Evolutionary conservation across 2,329 filamentous ascomycete species (phyloP), one percentile per base, ranked within the genome.

Genomic region (Penicillium sp.): DNA sequence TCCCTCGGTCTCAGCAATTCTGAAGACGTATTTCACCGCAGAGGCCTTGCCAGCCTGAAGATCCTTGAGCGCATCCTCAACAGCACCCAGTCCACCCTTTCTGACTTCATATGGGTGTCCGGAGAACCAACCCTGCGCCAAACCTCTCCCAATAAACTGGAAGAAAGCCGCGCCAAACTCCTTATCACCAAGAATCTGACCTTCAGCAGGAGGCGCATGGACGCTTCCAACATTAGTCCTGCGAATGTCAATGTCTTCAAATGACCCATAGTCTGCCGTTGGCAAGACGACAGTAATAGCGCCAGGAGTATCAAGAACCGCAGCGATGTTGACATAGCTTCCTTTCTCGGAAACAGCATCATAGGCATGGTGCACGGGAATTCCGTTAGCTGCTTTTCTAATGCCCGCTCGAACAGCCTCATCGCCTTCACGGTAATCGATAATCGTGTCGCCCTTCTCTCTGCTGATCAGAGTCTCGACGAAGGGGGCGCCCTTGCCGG

Each of bases 21-120:
- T 72, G 59, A 81, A 80, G 0, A 87, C 78, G 70, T 84, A 86
- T 68, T 87, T 87, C 0, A 80, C 73, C 1, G 76, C 83, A 59
- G 79, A 83, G 18, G 79, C 81, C 65, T 80, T 81, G 0, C 83
- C 83, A 25, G 73, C 74, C 62, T 77, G 80, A 61, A 87, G 63
- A 54, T 80, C 77, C 55, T 66, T 64, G 65, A 87, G 60, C 0
- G 71, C 82, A 29, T 61, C 67, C 59, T 82, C 68, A 2, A 84
- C 64, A 0, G 81, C 80, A 3, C 63, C 71, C 42, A 86, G 57
- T 0, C 81, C 82, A 2, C 80, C 79, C 0, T 71, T 64, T 3
- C 78, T 64, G 12, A 81, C 71, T 58, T 80, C 74, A 49, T 68
- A 66, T 29, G 76, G 77, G 66, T 81, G 78, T 3, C 73, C 68